Evolutionary conservation across 768 basidiomycete species (phyloP).

Genomic region (Leccinum longicurvipes): DNA sequence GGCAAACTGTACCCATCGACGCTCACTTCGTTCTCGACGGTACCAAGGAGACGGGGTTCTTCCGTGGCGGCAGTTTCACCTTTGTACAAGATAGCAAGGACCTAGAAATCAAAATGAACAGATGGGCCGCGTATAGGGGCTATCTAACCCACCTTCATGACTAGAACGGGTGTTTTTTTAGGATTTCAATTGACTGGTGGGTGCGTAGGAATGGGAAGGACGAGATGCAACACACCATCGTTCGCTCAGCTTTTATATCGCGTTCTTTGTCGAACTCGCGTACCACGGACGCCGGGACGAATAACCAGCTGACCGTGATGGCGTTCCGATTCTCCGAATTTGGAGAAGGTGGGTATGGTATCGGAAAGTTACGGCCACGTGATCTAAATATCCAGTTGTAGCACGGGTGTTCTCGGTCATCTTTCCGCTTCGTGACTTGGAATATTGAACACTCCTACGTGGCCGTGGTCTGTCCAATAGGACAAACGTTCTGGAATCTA

Average conservation of each 20-base stretch:
- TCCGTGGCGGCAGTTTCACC: slow-evolving; percentile 62
- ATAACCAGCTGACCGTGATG: background rate
- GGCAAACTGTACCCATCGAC: background rate
- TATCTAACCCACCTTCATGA: slow-evolving; percentile 41
- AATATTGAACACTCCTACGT: slow-evolving; percentile 3
- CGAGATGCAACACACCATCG: background rate
- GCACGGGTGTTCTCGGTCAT: slow-evolving; percentile 10
- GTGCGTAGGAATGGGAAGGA: slow-evolving; percentile 8
- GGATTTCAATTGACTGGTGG: background rate
- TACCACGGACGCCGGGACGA: background rate
- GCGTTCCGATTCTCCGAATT: background rate
- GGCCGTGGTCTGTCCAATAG: background rate
- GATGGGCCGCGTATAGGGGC: background rate
- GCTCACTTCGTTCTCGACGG: slow-evolving; percentile 71
- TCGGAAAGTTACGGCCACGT: background rate
- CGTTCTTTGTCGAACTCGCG: background rate
- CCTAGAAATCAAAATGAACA: slow-evolving; percentile 34
- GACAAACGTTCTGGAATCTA: background rate
- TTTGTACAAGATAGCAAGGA: slow-evolving; percentile 72
- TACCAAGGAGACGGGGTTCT: slow-evolving; percentile 76
- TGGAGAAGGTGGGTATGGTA: no score
- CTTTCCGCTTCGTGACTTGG: background rate
- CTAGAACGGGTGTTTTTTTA: slow-evolving; percentile 2
- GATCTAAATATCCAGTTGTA: background rate
- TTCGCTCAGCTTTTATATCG: slow-evolving; percentile 19